Base-by-base conservation (phyloP, 1,139 yeast genomes). In the Scheffersomyces segobiensis region DNA sequence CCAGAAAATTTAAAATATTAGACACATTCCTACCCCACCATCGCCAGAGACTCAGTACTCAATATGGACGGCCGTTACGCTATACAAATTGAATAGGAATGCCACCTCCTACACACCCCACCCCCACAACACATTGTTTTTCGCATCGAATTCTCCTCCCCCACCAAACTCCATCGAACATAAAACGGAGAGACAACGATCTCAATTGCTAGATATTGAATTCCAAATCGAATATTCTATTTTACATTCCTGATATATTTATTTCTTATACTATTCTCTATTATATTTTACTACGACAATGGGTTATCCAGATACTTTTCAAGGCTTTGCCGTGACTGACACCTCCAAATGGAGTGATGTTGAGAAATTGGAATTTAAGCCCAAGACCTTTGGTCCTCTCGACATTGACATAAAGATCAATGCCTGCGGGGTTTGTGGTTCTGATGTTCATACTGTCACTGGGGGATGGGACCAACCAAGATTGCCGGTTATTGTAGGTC, bases 391-490 rank as follows among this genome's bases (percentile, higher is more conserved):
- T 57, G 68, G 65, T 49, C 69, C 71, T 17, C 60, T 65, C 53
- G 82, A 78, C 64, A 69, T 78, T 53, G 79, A 71, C 46, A 63
- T 78, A 55, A 68, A 76, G 63, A 71, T 74, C 59, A 66, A 63
- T 14, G 76, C 75, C 51, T 78, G 82, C 65, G 81, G 82, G 12
- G 69, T 78, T 47, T 78, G 82, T 64, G 81, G 80, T 1, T 67
- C 73, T 42, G 85, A 82, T 62, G 71, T 77, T 53, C 84, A 79
- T 66, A 71, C 79, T 46, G 75, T 76, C 19, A 65, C 69, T 22
- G 81, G 75, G n/a, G 77, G 76, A 20, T 81, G 85, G 85, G 72
- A 70, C 3, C 62, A 63, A 7, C 56, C 58, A 42, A 67, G 74
- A 55, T 63, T 69, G 3, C 70, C 66, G 55, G 64, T 70, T 24